These are phyloP conservation scores for Aspergillus sparsus DNA, from an alignment of 495 filamentous ascomycete species.

Conservation along the genomic window DNA sequence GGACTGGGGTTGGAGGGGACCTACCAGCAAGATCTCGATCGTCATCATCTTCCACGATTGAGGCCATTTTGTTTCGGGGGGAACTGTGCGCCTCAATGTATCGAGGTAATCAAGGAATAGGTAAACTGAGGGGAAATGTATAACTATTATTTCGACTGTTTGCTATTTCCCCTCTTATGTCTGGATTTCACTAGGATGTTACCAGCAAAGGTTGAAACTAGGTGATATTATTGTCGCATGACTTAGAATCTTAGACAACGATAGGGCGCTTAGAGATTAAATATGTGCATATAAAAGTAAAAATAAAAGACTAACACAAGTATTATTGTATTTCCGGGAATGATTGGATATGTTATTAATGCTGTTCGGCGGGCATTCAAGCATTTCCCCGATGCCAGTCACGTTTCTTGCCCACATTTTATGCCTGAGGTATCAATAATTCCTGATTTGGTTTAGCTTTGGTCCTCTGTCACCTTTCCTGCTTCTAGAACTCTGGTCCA, in stretches of 20 bases:
- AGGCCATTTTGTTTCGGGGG: conserved; percentile 28
- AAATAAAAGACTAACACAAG: not conserved
- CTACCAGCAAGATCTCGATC: conserved; percentile 57
- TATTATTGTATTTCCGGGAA: not conserved
- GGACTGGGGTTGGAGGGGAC: conserved; percentile 16
- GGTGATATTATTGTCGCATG: conserved; percentile 13
- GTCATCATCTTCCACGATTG: conserved; percentile 53
- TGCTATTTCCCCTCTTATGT: not conserved
- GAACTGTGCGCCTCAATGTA: not conserved
- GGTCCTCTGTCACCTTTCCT: not conserved
- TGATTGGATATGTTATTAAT: not conserved
- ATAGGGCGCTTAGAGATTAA: conserved; percentile 4
- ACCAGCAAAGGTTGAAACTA: not conserved
- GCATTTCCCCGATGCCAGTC: conserved; percentile 23
- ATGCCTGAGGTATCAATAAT: conserved; percentile 25
- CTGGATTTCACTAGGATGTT: conserved; percentile 7
- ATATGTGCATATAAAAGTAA: not conserved
- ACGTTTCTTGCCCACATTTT: conserved; percentile 20
- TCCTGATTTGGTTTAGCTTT: conserved; percentile 17
- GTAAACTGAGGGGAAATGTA: not conserved
- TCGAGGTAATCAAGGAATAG: not conserved
- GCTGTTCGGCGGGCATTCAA: conserved; percentile 2
- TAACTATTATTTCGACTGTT: not conserved
- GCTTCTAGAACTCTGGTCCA: not conserved
- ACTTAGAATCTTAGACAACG: not conserved